These are phyloP conservation scores for Backusella tuberculispora DNA, from an alignment of 192 early-diverging fungal species.

Conservation along the genomic window DNA sequence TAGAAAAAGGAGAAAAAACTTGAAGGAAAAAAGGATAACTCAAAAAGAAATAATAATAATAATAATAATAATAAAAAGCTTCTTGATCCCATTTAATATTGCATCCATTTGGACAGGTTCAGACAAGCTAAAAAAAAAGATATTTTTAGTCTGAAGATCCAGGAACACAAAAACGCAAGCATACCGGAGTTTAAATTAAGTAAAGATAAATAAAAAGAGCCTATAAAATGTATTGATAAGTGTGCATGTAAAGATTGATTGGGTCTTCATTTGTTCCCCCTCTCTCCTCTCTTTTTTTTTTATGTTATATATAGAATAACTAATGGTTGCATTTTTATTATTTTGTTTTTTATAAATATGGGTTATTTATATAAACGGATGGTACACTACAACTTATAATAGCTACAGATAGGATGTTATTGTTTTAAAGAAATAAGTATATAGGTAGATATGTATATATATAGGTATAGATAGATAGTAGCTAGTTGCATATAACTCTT, in stretches of 20 bases:
- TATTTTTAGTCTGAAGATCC: background rate
- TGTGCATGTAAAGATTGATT: background rate
- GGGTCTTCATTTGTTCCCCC: background rate
- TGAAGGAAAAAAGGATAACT: background rate
- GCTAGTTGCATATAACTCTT: background rate
- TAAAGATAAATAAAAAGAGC: constrained; percentile 7
- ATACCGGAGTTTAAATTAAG: background rate
- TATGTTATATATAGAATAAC: background rate
- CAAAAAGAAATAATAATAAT: no score
- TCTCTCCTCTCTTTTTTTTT: background rate
- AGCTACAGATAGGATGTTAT: background rate
- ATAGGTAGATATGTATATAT: background rate
- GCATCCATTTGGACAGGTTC: background rate
- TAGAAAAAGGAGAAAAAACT: constrained; percentile 20
- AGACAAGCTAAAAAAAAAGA: background rate
- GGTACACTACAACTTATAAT: background rate
- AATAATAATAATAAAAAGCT: no score
- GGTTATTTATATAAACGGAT: background rate
- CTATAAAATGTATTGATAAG: constrained; percentile 9
- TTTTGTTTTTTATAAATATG: background rate
- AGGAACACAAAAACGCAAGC: background rate
- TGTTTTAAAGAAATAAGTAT: background rate
- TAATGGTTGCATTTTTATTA: no score
- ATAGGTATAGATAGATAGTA: background rate
- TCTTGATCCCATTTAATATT: background rate